phyloP scores from a whole-genome alignment of 306 rosid genomes.

The Prinsepia uniflora region DNA sequence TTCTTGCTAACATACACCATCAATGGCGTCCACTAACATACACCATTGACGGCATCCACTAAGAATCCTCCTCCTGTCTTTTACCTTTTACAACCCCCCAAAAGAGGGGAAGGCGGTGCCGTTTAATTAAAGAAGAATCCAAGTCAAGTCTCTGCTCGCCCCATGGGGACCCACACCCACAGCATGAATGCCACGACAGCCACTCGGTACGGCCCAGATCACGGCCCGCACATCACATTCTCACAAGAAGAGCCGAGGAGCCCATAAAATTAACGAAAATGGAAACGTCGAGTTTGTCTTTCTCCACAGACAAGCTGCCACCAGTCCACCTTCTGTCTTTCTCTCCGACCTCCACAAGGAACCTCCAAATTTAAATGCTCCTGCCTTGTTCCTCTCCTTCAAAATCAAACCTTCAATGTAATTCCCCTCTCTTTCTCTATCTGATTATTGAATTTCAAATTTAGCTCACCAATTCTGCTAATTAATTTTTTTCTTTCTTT shows the following conservation, averaged over 20 bases:
- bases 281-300: neutral
- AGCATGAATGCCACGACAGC: neutral
- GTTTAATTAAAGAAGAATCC: neutral
- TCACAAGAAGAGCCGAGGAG: no score
- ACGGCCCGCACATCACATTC: neutral
- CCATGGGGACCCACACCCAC: neutral
- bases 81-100: neutral
- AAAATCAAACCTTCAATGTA: neutral
- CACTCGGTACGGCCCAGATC: neutral
- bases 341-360: neutral
- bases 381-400: neutral
- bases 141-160: neutral
- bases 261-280: no score
- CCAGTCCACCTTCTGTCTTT: neutral
- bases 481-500: neutral
- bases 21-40: neutral
- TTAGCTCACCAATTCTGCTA: neutral
- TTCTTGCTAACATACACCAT: no score
- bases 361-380: neutral
- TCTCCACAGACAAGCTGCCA: neutral
- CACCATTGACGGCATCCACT: neutral
- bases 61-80: neutral
- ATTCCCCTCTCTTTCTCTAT: neutral
- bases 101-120: neutral
- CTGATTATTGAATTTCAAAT: neutral